phyloP scores from a whole-genome alignment of 176 grass and related monocot species.

The Tillandsia leiboldiana region DNA sequence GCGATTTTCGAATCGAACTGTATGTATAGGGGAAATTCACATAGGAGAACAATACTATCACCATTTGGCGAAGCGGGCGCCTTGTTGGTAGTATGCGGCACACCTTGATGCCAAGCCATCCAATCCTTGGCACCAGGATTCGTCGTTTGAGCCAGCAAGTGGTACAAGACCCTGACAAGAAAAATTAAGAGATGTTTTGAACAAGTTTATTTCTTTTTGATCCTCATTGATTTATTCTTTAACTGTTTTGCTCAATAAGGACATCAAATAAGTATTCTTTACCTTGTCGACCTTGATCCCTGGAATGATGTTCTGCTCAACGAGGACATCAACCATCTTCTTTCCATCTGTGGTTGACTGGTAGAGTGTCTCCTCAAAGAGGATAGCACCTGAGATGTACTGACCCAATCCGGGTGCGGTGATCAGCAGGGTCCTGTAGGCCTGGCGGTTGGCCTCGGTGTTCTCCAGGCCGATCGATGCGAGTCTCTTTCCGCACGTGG shows the following conservation, averaged over 20 bases:
- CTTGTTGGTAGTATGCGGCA: conserved; percentile 91
- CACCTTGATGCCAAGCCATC: conserved; percentile 92
- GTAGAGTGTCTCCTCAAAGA: conserved; percentile 98
- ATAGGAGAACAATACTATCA: conserved; percentile 23
- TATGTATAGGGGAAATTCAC: background rate
- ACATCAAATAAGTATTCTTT: background rate
- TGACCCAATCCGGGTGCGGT: conserved; percentile 59
- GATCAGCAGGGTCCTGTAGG: conserved; percentile 85
- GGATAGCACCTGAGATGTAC: conserved; percentile 93
- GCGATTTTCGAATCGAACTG: background rate
- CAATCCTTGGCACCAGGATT: conserved; percentile 98
- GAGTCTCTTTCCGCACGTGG: conserved; percentile 93
- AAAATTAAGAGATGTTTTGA: background rate
- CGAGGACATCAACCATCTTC: conserved; percentile 93
- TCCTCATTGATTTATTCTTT: background rate
- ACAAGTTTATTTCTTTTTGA: background rate
- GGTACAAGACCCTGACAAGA: conserved; percentile 81
- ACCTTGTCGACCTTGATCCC: conserved; percentile 99
- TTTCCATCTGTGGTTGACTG: conserved; percentile 89
- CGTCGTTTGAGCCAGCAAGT: conserved; percentile 77
- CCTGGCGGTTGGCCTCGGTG: conserved; percentile 96
- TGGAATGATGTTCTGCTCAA: conserved; percentile 66
- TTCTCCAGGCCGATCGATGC: conserved; percentile 93
- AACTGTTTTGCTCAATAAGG: too few species aligned
- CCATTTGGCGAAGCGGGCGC: conserved; percentile 98